A percentile compares a stretch with the other conserved stretches of the same genome.
Evolutionary conservation across 768 basidiomycete genomes (phyloP).

Genomic region (Boletus eberwhitei): DNA sequence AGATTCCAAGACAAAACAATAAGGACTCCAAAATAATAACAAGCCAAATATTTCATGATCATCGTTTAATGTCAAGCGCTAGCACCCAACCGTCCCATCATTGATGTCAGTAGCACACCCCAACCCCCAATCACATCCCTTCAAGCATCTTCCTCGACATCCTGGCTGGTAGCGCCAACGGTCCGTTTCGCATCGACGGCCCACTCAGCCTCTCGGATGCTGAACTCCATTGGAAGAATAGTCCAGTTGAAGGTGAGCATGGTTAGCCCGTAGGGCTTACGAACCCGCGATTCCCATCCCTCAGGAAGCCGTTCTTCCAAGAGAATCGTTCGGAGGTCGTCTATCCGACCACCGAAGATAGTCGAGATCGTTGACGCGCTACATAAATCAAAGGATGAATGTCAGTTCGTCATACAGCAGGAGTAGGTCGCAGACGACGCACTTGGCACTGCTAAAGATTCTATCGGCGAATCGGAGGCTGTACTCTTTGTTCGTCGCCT

Average conservation of each 20-base stretch:
- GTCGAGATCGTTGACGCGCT: conserved; percentile 63
- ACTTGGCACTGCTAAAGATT: conserved; percentile 69
- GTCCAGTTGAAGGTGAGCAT: conserved; percentile 50
- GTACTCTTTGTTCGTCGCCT: conserved; percentile 52
- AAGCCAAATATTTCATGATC: background rate
- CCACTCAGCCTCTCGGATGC: conserved; percentile 20
- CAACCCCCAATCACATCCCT: too few species aligned
- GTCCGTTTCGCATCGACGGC: background rate
- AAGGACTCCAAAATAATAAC: background rate
- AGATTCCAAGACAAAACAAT: too few species aligned
- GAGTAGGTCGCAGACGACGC: conserved; percentile 18
- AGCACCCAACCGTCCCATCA: background rate
- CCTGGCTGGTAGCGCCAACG: background rate
- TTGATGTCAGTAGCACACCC: background rate
- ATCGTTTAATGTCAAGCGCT: too few species aligned
- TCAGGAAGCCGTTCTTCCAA: conserved; percentile 67
- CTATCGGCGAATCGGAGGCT: conserved; percentile 49
- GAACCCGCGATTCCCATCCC: conserved; percentile 64
- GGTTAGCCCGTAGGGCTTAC: conserved; percentile 57
- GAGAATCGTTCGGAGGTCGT: conserved; percentile 54
- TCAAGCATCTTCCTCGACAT: conserved; percentile 3
- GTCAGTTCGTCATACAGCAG: background rate
- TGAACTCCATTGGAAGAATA: conserved; percentile 5
- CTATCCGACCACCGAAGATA: conserved; percentile 60
- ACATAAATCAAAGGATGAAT: background rate